These are phyloP conservation scores for Aspergillus puulaauensis DNA, from an alignment of 2,329 filamentous ascomycete species.

Conservation along the genomic window DNA sequence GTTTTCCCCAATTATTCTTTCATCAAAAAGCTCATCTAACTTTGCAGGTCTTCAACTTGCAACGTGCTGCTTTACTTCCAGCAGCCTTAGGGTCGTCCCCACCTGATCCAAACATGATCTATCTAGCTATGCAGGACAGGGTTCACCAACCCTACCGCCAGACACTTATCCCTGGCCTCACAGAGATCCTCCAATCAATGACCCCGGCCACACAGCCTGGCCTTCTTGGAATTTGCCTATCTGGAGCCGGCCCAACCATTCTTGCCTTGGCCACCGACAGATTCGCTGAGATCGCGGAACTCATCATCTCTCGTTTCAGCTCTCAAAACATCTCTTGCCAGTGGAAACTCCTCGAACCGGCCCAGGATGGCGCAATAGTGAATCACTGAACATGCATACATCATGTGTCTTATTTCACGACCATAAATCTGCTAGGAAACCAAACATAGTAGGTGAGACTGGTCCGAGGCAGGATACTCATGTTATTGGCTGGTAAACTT, in stretches of 20 bases:
- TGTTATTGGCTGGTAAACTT: no score
- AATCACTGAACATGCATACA: conserved; percentile 10
- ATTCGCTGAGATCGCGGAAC: conserved; percentile 80
- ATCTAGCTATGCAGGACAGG: conserved; percentile 97
- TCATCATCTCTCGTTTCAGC: conserved; percentile 73
- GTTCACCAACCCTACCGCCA: conserved; percentile 96
- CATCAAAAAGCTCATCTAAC: neutral
- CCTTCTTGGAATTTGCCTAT: conserved; percentile 89
- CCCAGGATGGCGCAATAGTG: conserved; percentile 59
- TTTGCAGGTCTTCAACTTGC: conserved; percentile 75
- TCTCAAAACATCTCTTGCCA: conserved; percentile 67
- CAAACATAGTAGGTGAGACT: no score
- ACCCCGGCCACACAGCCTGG: conserved; percentile 84
- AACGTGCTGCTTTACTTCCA: conserved; percentile 86
- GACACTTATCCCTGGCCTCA: conserved; percentile 84
- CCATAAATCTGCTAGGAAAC: no score
- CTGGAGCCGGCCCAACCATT: conserved; percentile 92
- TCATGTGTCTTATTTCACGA: neutral
- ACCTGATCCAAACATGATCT: conserved; percentile 89
- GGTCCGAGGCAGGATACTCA: no score
- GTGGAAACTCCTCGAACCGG: conserved; percentile 87
- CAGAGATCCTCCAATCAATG: conserved; percentile 87
- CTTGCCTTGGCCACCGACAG: conserved; percentile 86
- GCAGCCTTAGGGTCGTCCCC: conserved; percentile 86
- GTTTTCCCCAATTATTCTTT: conserved; percentile 30